These are phyloP conservation scores for Gentiana straminea DNA, from an alignment of 257 asterid genomes.

Conservation along the genomic window DNA sequence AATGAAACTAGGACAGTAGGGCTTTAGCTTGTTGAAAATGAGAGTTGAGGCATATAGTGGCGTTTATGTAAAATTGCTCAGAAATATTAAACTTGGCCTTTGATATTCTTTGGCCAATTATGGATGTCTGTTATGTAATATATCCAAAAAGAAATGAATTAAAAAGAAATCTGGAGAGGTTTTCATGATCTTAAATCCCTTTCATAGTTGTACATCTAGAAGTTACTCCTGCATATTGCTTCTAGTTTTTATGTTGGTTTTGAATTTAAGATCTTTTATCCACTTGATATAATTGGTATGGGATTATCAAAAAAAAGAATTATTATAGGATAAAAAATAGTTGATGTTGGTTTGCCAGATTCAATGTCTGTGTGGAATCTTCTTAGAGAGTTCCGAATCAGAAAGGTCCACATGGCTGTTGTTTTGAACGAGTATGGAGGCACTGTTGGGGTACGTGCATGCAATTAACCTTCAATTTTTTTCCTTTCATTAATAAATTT, in stretches of 20 bases:
- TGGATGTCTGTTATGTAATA: no score
- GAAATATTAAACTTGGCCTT: no score
- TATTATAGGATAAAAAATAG: background rate
- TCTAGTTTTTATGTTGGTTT: background rate
- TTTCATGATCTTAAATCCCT: background rate
- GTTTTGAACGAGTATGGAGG: conserved; percentile 98
- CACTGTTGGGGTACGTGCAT: conserved; percentile 82
- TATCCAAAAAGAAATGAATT: no score
- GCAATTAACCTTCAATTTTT: conserved; percentile 4
- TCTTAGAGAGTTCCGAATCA: conserved; percentile 96
- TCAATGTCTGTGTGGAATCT: conserved; percentile 99
- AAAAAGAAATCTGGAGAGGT: no score
- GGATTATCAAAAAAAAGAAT: background rate
- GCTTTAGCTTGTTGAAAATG: no score
- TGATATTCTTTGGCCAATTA: no score
- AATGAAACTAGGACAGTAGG: no score
- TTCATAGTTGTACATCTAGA: conserved; percentile 3
- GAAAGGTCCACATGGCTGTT: conserved; percentile 99
- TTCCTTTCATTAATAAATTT: background rate
- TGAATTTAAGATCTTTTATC: background rate
- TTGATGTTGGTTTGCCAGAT: conserved; percentile 39
- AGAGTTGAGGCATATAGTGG: no score
- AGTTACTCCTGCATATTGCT: background rate
- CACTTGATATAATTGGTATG: background rate
- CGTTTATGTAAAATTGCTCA: no score